phyloP scores from a whole-genome alignment of 1,284 basidiomycete species.

The Mycocalia duriaeana region DNA sequence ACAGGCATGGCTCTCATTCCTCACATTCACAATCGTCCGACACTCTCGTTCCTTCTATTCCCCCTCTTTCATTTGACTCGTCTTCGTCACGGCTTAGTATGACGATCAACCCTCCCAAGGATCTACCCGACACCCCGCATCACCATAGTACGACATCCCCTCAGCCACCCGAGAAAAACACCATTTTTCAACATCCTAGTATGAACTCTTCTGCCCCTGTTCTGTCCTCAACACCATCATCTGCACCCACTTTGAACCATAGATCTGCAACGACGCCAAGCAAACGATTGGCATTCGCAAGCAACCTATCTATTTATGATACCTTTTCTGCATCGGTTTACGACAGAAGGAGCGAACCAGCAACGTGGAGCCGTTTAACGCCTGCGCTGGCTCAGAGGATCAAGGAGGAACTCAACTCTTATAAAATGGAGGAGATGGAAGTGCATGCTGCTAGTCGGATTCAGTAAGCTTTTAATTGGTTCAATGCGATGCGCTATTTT shows the following conservation, averaged over 20 bases:
- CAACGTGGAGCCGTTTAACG: slow-evolving; percentile 94
- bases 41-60: slow-evolving; percentile 38
- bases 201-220: slow-evolving; percentile 88
- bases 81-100: slow-evolving; percentile 24
- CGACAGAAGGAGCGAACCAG: slow-evolving; percentile 91
- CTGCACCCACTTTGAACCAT: slow-evolving; percentile 48
- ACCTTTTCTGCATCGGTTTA: slow-evolving; percentile 91
- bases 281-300: slow-evolving; percentile 84
- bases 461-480: slow-evolving; percentile 52
- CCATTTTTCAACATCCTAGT: slow-evolving; percentile 70
- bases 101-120: slow-evolving; percentile 32
- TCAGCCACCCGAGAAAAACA: slow-evolving; percentile 23
- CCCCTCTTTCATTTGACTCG: slow-evolving; percentile 58
- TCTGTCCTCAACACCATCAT: slow-evolving; percentile 54
- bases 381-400: slow-evolving; percentile 92
- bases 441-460: slow-evolving; percentile 86
- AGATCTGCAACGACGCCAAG: slow-evolving; percentile 60
- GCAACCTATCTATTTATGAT: slow-evolving; percentile 89
- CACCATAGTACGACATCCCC: slow-evolving; percentile 11
- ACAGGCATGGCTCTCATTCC: slow-evolving; percentile 55
- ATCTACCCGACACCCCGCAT: slow-evolving; percentile 27
- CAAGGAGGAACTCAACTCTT: slow-evolving; percentile 94
- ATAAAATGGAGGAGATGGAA: slow-evolving; percentile 98
- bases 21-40: slow-evolving; percentile 21
- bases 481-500: slow-evolving; percentile 6